A percentile compares a stretch with the other conserved stretches of the same genome.
Conservation (phyloP, 179 eudicot species). For the Spinacia oleracea region DNA sequence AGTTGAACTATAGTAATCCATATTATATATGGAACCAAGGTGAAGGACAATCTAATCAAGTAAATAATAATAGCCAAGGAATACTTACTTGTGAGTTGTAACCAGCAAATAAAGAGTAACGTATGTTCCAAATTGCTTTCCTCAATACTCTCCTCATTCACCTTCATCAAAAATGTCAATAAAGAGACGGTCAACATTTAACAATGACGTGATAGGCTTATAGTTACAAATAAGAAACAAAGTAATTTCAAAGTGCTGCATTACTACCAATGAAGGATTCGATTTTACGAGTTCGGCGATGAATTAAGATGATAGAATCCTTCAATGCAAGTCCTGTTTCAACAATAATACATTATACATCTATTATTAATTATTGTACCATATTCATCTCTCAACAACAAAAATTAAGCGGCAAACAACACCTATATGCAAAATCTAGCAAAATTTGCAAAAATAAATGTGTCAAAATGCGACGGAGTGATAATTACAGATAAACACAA, state of each 20-base stretch:
- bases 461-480: neutral
- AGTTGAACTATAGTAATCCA: constrained; percentile 1
- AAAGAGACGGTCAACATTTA: neutral
- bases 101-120: neutral
- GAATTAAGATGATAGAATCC: neutral
- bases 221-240: no score
- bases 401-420: neutral
- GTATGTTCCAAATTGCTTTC: constrained; percentile 1
- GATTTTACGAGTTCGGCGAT: neutral
- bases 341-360: neutral
- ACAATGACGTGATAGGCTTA: neutral
- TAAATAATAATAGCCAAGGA: neutral
- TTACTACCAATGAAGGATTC: neutral
- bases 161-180: neutral
- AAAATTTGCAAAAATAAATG: neutral
- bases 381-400: neutral
- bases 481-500: neutral
- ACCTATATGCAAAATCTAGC: neutral
- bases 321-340: neutral
- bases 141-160: neutral
- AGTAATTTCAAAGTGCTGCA: neutral
- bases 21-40: constrained; percentile 8
- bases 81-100: constrained; percentile 16
- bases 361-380: neutral
- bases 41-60: neutral